Conservation (phyloP, 2,329 filamentous ascomycete species). For the Sporothrix euskadiensis region DNA sequence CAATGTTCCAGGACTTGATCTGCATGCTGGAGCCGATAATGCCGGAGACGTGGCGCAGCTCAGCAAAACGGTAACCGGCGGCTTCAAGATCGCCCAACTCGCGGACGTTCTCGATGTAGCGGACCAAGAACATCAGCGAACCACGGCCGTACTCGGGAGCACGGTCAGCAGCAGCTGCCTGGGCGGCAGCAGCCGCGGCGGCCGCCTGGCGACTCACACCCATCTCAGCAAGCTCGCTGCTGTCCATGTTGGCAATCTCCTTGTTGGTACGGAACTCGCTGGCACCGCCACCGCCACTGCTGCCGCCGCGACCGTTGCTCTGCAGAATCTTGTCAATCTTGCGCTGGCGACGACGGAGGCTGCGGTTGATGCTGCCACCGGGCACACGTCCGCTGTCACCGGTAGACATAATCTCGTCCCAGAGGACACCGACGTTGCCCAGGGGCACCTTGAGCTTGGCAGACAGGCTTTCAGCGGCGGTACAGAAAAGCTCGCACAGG, state of each 20-base stretch:
- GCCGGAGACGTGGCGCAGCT: conserved; percentile 65
- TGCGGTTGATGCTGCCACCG: not conserved
- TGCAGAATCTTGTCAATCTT: not conserved
- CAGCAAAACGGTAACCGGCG: conserved; percentile 76
- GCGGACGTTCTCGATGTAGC: conserved; percentile 55
- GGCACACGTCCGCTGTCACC: conserved; percentile 40
- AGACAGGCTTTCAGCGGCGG: conserved; percentile 74
- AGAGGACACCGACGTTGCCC: conserved; percentile 66
- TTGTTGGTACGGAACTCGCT: conserved; percentile 27
- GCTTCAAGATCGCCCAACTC: conserved; percentile 67
- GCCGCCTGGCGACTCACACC: conserved; percentile 34
- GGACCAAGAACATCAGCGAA: conserved; percentile 78
- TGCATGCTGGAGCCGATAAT: conserved; percentile 74
- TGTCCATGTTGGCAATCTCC: conserved; percentile 22
- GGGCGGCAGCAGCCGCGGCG: not conserved
- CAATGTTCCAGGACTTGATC: conserved; percentile 64
- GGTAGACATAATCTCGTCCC: conserved; percentile 73
- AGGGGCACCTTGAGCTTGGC: conserved; percentile 64
- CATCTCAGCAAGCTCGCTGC: conserved; percentile 46
- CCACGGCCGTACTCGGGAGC: conserved; percentile 61
- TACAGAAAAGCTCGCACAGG: conserved; percentile 81
- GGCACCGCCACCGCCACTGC: conserved; percentile 33
- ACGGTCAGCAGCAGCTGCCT: not conserved
- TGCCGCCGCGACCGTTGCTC: conserved; percentile 33
- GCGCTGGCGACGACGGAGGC: not conserved